phyloP scores from a whole-genome alignment of 768 basidiomycete genomes.

The Polyporus arcularius region DNA sequence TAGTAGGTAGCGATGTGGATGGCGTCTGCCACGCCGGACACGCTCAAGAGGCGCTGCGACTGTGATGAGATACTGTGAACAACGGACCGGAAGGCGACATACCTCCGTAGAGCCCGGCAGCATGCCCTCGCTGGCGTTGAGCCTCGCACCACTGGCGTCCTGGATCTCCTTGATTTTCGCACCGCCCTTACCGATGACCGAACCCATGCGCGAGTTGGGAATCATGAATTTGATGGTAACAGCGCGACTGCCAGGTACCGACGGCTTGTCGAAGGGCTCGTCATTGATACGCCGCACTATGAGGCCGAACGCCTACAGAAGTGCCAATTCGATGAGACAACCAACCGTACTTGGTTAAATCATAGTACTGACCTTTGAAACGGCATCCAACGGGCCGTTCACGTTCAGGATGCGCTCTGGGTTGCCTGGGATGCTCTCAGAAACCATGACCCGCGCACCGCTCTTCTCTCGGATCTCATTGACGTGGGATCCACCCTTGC shows the following conservation, averaged over 20 bases:
- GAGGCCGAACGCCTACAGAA: slow-evolving; percentile 87
- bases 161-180: slow-evolving; percentile 99
- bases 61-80: slow-evolving; percentile 5
- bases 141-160: slow-evolving; percentile 92
- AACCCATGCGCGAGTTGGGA: slow-evolving; percentile 98
- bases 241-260: slow-evolving; percentile 95
- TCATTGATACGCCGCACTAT: slow-evolving; percentile 99
- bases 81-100: slow-evolving; percentile 23
- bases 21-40: slow-evolving; percentile 97
- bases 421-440: slow-evolving; percentile 97
- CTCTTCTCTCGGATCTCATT: slow-evolving; percentile 99
- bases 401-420: slow-evolving; percentile 99
- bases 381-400: slow-evolving; percentile 95
- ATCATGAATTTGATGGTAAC: slow-evolving; percentile 99
- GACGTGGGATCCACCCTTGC: slow-evolving; percentile 92
- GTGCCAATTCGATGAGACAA: neutral
- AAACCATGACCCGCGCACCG: slow-evolving; percentile 94
- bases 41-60: slow-evolving; percentile 88
- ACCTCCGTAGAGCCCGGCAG: slow-evolving; percentile 99
- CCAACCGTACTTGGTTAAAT: slow-evolving; percentile 1
- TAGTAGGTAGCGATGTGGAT: slow-evolving; percentile 99
- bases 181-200: slow-evolving; percentile 96
- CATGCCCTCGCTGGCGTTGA: slow-evolving; percentile 98
- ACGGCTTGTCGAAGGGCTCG: slow-evolving; percentile 97
- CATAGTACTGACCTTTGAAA: slow-evolving; percentile 76